phyloP scores from a whole-genome alignment of 306 rosid genomes.

The Astragalus membranaceus region DNA sequence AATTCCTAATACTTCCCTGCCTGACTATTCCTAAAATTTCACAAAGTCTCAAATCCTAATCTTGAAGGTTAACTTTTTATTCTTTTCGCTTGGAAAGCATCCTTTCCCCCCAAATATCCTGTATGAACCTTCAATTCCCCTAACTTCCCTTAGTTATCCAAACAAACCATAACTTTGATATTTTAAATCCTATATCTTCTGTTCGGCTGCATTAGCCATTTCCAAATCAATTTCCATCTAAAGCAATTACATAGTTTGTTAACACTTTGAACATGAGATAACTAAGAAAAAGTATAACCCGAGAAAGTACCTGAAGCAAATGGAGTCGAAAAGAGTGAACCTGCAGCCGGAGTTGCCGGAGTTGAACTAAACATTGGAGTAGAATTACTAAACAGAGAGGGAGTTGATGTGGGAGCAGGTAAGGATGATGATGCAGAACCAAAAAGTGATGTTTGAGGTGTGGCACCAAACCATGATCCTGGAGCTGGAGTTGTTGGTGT shows the following conservation, averaged over 20 bases:
- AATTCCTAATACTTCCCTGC: not conserved
- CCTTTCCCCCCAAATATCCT: not conserved
- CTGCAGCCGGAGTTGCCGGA: constrained; percentile 47
- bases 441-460: constrained; percentile 56
- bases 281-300: not conserved
- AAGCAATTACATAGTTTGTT: not conserved
- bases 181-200: not conserved
- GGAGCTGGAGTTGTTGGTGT: constrained; percentile 71
- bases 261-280: not conserved
- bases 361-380: constrained; percentile 50
- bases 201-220: not conserved
- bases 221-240: constrained; percentile 5
- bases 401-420: constrained; percentile 52
- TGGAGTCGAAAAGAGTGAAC: constrained; percentile 70
- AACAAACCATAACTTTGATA: not conserved
- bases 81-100: not conserved
- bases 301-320: constrained; percentile 67
- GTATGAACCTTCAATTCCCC: not conserved
- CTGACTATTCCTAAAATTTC: not conserved
- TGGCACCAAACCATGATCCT: constrained; percentile 50
- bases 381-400: constrained; percentile 52
- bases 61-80: constrained; percentile 2
- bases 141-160: not conserved
- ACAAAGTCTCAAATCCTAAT: not conserved
- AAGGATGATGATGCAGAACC: constrained; percentile 56